Evolutionary conservation across 352 stramenopile species (phyloP).

Genomic region (Thalassiosira hispida): DNA sequence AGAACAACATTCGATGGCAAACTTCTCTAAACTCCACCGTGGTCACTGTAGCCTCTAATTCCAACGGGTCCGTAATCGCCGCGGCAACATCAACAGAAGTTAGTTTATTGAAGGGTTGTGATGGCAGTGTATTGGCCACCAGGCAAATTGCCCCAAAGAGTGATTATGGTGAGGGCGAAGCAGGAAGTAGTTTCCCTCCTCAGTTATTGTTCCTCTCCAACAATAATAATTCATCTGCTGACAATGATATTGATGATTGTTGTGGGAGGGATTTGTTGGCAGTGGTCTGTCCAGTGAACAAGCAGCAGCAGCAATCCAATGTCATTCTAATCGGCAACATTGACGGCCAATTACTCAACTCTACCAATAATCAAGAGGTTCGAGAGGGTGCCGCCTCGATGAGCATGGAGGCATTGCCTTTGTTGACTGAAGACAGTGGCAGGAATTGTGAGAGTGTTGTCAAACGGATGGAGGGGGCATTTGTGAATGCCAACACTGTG

Average conservation of each 20-base stretch:
- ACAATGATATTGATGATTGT: background rate
- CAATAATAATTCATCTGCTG: background rate
- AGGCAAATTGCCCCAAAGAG: constrained; percentile 45
- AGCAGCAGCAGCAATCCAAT: constrained; percentile 14
- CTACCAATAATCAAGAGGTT: constrained; percentile 42
- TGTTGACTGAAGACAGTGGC: constrained; percentile 1
- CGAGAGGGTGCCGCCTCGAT: constrained; percentile 56
- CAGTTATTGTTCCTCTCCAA: constrained; percentile 27
- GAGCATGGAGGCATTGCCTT: constrained; percentile 49
- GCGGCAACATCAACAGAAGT: constrained; percentile 63
- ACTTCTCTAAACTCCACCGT: constrained; percentile 51
- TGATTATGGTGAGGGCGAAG: background rate
- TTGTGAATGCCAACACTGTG: constrained; percentile 36
- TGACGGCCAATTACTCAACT: constrained; percentile 66
- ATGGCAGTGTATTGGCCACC: constrained; percentile 72
- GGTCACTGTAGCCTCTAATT: constrained; percentile 62
- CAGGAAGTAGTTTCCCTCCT: background rate
- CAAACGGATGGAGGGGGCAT: constrained; percentile 36
- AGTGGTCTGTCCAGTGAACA: constrained; percentile 38
- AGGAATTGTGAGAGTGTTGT: constrained; percentile 9
- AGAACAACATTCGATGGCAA: constrained; percentile 33
- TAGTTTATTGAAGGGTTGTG: constrained; percentile 60
- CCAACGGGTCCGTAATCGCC: constrained; percentile 61
- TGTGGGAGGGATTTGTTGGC: constrained; percentile 46
- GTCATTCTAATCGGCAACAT: constrained; percentile 76